Evolutionary conservation across 164 flowering plant genomes (phyloP).

Genomic region (Houttuynia cordata): DNA sequence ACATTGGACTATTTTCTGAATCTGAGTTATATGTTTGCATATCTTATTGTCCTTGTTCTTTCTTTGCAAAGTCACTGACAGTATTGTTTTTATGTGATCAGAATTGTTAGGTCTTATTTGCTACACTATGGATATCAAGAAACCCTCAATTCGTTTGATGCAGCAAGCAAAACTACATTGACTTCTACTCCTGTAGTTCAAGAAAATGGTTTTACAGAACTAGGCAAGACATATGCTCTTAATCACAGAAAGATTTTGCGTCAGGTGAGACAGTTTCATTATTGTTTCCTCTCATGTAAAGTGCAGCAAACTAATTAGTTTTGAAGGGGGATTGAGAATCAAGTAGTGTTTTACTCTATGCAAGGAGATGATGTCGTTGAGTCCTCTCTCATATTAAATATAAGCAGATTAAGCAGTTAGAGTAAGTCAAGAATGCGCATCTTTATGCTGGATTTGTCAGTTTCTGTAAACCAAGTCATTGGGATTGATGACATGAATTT

Average conservation of each 20-base stretch:
- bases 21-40: neutral
- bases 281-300: no score
- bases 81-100: conserved; percentile 15
- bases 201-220: conserved; percentile 54
- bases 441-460: no score
- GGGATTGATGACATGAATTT: no score
- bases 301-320: no score
- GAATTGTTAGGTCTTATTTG: conserved; percentile 86
- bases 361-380: no score
- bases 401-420: no score
- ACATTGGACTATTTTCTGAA: neutral
- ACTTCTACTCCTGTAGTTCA: conserved; percentile 46
- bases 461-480: no score
- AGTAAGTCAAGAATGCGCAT: no score
- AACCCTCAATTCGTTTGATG: conserved; percentile 65
- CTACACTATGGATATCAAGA: conserved; percentile 93
- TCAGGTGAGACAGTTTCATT: conserved; percentile 38
- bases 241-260: conserved; percentile 58
- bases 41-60: no score
- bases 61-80: neutral
- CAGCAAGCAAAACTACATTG: conserved; percentile 52
- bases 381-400: no score
- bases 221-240: conserved; percentile 47
- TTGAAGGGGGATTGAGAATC: no score
- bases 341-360: no score